Conservation (phyloP, 306 rosid genomes). For the Medicago lupulina region DNA sequence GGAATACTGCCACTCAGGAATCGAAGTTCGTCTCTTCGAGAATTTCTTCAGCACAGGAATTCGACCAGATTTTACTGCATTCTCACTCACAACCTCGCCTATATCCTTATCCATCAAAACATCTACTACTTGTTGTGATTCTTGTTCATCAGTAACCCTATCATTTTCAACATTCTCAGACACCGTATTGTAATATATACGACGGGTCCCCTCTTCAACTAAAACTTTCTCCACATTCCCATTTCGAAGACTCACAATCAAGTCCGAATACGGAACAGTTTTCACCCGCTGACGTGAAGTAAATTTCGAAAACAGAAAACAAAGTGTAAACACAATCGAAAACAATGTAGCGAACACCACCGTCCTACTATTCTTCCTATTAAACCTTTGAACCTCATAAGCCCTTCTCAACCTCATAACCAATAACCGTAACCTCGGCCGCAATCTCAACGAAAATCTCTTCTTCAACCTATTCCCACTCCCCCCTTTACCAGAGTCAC, state of each 20-base stretch:
- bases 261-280: constrained; percentile 84
- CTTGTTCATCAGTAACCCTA: constrained; percentile 48
- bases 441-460: constrained; percentile 74
- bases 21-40: constrained; percentile 51
- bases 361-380: constrained; percentile 65
- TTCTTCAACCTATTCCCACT: constrained; percentile 49
- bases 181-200: constrained; percentile 64
- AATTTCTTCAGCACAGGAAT: constrained; percentile 48
- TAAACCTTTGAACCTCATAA: constrained; percentile 55
- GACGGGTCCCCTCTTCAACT: constrained; percentile 92
- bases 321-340: constrained; percentile 65
- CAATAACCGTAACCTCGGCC: constrained; percentile 78
- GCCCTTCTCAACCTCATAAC: constrained; percentile 61
- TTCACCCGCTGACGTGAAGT: constrained; percentile 67
- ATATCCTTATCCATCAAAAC: constrained; percentile 43
- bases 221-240: constrained; percentile 72
- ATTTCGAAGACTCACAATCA: constrained; percentile 65
- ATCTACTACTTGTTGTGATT: constrained; percentile 42
- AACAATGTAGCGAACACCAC: constrained; percentile 63
- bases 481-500: constrained; percentile 50
- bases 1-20: constrained; percentile 77
- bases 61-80: constrained; percentile 47
- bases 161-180: constrained; percentile 36
- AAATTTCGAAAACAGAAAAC: constrained; percentile 72
- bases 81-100: constrained; percentile 48